phyloP scores from a whole-genome alignment of 192 early-diverging fungal genomes.

The Rhizophlyctis rosea region DNA sequence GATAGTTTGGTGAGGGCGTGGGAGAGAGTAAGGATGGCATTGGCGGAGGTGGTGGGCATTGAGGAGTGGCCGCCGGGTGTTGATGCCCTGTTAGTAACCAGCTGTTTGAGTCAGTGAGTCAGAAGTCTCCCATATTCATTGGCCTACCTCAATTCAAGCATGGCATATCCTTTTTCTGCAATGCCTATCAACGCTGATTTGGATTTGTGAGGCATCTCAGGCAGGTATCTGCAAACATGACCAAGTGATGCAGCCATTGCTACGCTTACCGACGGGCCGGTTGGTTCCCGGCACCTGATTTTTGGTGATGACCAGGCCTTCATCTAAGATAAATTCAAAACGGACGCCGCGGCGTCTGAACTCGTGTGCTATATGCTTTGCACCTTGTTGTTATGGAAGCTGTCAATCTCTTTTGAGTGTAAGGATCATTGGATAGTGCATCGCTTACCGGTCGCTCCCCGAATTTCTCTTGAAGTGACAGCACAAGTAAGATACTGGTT shows the following conservation, averaged over 20 bases:
- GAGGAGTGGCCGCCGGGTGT: constrained; percentile 45
- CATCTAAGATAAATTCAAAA: constrained; percentile 37
- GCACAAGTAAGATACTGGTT: background rate
- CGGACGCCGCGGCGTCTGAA: constrained; percentile 23
- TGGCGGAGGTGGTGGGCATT: constrained; percentile 36
- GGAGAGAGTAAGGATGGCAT: constrained; percentile 37
- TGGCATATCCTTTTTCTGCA: constrained; percentile 41
- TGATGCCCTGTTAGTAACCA: constrained; percentile 1
- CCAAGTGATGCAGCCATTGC: background rate
- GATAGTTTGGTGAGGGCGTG: constrained; percentile 31
- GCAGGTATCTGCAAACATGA: constrained; percentile 3
- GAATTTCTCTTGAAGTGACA: background rate
- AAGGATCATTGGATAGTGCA: background rate
- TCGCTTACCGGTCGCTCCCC: too few species aligned
- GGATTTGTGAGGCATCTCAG: background rate
- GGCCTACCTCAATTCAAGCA: constrained; percentile 29
- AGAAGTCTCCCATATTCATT: background rate
- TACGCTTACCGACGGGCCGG: constrained; percentile 10
- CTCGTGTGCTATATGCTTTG: constrained; percentile 23
- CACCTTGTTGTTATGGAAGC: constrained; percentile 34
- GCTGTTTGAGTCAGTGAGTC: background rate
- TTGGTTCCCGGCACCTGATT: constrained; percentile 23
- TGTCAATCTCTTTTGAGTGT: constrained; percentile 2
- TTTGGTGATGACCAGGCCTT: constrained; percentile 41
- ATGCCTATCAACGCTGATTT: constrained; percentile 31